Base-by-base conservation (phyloP, 2,329 filamentous ascomycete genomes). In the Fusarium tuaranense region DNA sequence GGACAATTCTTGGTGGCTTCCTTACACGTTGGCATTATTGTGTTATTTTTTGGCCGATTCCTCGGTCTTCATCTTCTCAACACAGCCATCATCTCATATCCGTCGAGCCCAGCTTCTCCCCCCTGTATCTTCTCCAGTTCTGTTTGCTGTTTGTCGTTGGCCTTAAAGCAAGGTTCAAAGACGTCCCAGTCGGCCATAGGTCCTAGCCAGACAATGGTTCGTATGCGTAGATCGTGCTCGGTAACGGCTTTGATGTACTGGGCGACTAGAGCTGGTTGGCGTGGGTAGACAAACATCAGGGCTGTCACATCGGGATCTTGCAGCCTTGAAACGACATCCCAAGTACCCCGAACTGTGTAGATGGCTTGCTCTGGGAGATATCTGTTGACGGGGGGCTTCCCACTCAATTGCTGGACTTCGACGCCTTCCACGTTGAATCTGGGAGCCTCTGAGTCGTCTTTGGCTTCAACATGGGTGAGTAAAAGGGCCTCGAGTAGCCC, bases 241-340 rank as follows among this genome's bases (percentile, higher is more conserved):
- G 34, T 14, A 18, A 75, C 48, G 14, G 16, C 39, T n/a, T 72
- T 58, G 7, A 80, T 65, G 32, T 83, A 83, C 38, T 68, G 69
- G 9, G 65, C 53, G 18, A 83, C 76, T 13, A 83, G 36, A 2
- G 55, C 59, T 2, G 78, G 77, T 30, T 81, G 80, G 2, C 82
- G 81, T 14, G 82, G 82, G 34, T 83, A 83, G 10, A 80, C 77
- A 67, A 83, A 83, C 67, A 83, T 64, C 48, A 83, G 65, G 3
- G 63, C 78, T 12, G 61, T 60, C 10, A 78, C 70, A 55, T 73
- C 71, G 0, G 75, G 59, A 30, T 79, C 78, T 8, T 39, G 67
- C 5, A 82, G 72, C 18, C 79, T 75, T 14, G 73, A 70, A 1
- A 76, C 76, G 1, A 83, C 36, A 0, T 79, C 75, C 80, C 81